Percentiles rank a stretch among this genome's conserved stretches.
Conservation (phyloP, 257 asterid genomes). For the Nicotiana attenuata region DNA sequence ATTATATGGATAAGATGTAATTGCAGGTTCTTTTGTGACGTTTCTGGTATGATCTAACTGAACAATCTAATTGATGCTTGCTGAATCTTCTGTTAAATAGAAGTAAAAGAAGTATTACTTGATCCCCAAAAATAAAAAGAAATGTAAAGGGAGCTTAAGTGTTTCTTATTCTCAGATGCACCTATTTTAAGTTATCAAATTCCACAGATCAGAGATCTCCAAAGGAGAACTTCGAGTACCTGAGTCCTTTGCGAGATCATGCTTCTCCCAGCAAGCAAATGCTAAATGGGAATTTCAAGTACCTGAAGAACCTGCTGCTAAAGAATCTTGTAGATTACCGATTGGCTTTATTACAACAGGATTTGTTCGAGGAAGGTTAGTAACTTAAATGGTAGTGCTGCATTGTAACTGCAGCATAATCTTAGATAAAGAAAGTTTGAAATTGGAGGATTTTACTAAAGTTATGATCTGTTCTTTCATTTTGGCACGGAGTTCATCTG, state of each 20-base stretch:
- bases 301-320: neutral
- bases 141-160: too few relatives aligned
- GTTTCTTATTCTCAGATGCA: too few relatives aligned
- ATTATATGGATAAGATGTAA: too few relatives aligned
- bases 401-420: neutral
- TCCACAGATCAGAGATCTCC: conserved; percentile 44
- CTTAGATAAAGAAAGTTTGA: neutral
- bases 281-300: conserved; percentile 61
- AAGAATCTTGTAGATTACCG: neutral
- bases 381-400: neutral
- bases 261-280: conserved; percentile 42
- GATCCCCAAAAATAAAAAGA: too few relatives aligned
- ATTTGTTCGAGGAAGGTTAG: neutral
- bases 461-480: neutral
- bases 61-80: too few relatives aligned
- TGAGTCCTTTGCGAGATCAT: conserved; percentile 39
- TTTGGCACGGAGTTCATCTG: neutral
- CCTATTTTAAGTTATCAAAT: neutral
- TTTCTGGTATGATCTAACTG: too few relatives aligned
- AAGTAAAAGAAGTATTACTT: too few relatives aligned
- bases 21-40: too few relatives aligned
- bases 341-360: neutral
- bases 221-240: conserved; percentile 52
- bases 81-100: too few relatives aligned
- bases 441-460: neutral